Percentiles rank a stretch among this genome's conserved stretches.
Conservation (phyloP, 176 grass and related monocot genomes). For the Juncus inflexus region DNA sequence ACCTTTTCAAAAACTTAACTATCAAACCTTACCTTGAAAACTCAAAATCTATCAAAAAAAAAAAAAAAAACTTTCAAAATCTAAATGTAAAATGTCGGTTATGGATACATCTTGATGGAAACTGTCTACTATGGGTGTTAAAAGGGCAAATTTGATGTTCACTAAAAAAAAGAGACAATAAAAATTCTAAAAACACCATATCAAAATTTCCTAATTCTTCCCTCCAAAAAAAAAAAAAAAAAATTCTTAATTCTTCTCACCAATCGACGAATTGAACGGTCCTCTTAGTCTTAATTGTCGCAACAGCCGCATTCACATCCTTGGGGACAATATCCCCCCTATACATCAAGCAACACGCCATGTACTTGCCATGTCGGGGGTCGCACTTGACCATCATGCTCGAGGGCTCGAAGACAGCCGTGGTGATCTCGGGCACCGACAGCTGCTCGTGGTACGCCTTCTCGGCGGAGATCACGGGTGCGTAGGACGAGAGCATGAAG, state of each 20-base stretch:
- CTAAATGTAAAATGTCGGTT: too few relatives aligned
- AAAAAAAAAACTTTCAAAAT: too few relatives aligned
- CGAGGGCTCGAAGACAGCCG: slow-evolving; percentile 25
- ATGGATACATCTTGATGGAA: too few relatives aligned
- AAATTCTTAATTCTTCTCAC: slow-evolving; percentile 7
- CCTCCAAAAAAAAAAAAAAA: too few relatives aligned
- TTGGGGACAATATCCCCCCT: slow-evolving; percentile 22
- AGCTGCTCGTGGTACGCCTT: slow-evolving; percentile 30
- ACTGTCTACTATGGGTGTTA: too few relatives aligned
- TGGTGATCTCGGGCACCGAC: slow-evolving; percentile 28
- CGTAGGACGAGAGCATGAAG: slow-evolving; percentile 30
- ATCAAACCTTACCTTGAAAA: too few relatives aligned
- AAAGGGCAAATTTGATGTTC: too few relatives aligned
- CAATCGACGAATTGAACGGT: slow-evolving; percentile 29
- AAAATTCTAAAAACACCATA: too few relatives aligned
- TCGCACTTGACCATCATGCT: slow-evolving; percentile 32
- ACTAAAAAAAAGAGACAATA: too few relatives aligned
- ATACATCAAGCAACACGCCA: slow-evolving; percentile 32
- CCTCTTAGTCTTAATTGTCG: slow-evolving; percentile 25
- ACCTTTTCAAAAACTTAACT: too few relatives aligned
- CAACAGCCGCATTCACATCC: slow-evolving; percentile 31
- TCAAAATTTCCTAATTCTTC: too few relatives aligned
- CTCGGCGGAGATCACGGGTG: slow-evolving; percentile 23
- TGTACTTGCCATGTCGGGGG: slow-evolving; percentile 23
- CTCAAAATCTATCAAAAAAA: too few relatives aligned